A percentile compares a stretch with the other conserved stretches of the same genome.
Evolutionary conservation across 345 rosid genomes (phyloP).

Genomic region (Noccaea bulbosa): DNA sequence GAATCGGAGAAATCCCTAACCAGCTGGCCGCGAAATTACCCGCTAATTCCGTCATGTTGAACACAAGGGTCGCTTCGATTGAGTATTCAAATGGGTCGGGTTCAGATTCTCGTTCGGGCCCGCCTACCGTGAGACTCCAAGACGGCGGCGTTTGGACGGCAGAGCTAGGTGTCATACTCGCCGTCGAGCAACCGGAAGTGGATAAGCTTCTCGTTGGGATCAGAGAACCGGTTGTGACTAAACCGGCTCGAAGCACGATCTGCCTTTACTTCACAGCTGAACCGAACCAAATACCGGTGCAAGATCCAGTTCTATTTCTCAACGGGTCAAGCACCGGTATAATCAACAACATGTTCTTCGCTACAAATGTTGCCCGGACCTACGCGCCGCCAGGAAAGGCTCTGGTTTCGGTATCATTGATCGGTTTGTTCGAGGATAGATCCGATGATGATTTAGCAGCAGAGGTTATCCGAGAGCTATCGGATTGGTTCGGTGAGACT

Average conservation of each 20-base stretch:
- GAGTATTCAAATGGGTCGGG: slow-evolving; percentile 43
- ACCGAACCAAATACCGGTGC: slow-evolving; percentile 54
- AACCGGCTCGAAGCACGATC: slow-evolving; percentile 67
- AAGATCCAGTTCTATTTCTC: slow-evolving; percentile 74
- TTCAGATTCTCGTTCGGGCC: slow-evolving; percentile 40
- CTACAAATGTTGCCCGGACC: slow-evolving; percentile 78
- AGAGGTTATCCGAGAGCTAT: slow-evolving; percentile 58
- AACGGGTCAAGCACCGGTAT: slow-evolving; percentile 81
- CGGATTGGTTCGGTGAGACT: slow-evolving; percentile 70
- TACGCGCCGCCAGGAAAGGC: slow-evolving; percentile 76
- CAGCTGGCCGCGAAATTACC: slow-evolving; percentile 71
- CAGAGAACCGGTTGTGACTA: slow-evolving; percentile 39
- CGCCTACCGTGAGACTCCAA: slow-evolving; percentile 52
- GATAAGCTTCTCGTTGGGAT: slow-evolving; percentile 62
- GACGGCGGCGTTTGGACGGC: slow-evolving; percentile 58
- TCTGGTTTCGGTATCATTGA: slow-evolving; percentile 73
- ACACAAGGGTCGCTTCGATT: slow-evolving; percentile 61
- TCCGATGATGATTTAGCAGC: slow-evolving; percentile 58
- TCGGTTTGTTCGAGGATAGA: slow-evolving; percentile 62
- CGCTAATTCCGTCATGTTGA: slow-evolving; percentile 51
- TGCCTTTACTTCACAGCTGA: slow-evolving; percentile 79
- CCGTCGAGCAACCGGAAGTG: slow-evolving; percentile 77
- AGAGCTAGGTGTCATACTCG: slow-evolving; percentile 71
- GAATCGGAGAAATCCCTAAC: slow-evolving; percentile 75
- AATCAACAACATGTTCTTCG: slow-evolving; percentile 89